Conservation (phyloP, 2,329 filamentous ascomycete species). For the Aureobasidium pullulans region DNA sequence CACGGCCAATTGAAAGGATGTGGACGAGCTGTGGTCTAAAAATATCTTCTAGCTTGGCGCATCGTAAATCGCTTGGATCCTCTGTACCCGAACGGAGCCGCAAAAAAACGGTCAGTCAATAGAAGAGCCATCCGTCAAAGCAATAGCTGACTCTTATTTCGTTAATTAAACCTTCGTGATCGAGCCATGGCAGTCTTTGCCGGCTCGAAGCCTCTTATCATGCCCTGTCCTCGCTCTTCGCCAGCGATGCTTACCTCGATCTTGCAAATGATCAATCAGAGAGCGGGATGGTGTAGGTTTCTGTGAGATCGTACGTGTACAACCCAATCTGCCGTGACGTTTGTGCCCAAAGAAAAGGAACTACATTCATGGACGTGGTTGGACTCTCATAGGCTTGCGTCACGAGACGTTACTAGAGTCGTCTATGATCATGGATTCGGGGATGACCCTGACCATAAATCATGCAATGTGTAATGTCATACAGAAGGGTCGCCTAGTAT, state of each 20-base stretch:
- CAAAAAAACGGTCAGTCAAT: conserved; percentile 7
- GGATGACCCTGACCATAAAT: too few relatives aligned
- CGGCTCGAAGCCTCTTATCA: not conserved
- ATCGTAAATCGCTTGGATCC: not conserved
- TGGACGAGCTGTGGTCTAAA: conserved; percentile 5
- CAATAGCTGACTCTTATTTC: conserved; percentile 8
- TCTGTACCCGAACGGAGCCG: not conserved
- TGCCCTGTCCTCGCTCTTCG: not conserved
- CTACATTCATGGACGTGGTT: too few relatives aligned
- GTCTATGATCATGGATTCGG: too few relatives aligned
- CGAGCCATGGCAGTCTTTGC: not conserved
- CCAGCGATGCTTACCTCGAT: not conserved
- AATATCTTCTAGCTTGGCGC: not conserved
- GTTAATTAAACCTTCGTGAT: conserved; percentile 3
- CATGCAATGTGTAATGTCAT: too few relatives aligned
- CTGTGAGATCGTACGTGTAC: too few relatives aligned
- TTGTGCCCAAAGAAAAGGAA: too few relatives aligned
- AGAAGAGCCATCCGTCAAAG: conserved; percentile 1
- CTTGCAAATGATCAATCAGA: too few relatives aligned
- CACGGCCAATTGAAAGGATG: not conserved
- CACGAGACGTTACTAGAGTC: too few relatives aligned
- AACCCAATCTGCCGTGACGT: too few relatives aligned
- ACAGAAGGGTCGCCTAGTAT: too few relatives aligned
- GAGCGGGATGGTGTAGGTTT: too few relatives aligned
- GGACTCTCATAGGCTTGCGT: too few relatives aligned